These are phyloP conservation scores for Alternaria triticina DNA, from an alignment of 2,329 filamentous ascomycete genomes.

Conservation along the genomic window DNA sequence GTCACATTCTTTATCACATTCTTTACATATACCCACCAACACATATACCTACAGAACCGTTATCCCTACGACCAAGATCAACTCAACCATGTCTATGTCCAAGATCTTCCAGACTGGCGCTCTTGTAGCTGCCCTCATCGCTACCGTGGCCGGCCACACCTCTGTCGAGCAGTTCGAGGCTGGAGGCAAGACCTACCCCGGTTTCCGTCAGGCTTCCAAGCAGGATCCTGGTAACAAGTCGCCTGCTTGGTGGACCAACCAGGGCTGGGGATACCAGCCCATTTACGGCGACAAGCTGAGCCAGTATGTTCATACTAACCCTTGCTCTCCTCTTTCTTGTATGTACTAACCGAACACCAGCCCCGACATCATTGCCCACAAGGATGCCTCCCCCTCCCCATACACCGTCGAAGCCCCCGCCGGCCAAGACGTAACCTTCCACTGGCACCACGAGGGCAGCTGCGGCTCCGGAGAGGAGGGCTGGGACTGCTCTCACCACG, in stretches of 20 bases:
- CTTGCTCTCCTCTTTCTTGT: neutral
- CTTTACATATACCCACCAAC: conserved; percentile 12
- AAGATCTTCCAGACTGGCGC: conserved; percentile 37
- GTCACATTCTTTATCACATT: conserved; percentile 17
- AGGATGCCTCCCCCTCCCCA: conserved; percentile 35
- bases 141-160: conserved; percentile 35
- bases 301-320: neutral
- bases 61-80: neutral
- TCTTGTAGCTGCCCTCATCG: conserved; percentile 36
- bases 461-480: conserved; percentile 34
- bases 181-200: conserved; percentile 37
- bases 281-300: conserved; percentile 35
- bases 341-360: neutral
- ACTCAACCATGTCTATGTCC: conserved; percentile 24
- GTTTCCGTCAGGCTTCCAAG: conserved; percentile 36
- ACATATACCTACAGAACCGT: neutral
- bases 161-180: conserved; percentile 34
- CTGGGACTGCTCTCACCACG: conserved; percentile 45
- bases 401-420: conserved; percentile 38
- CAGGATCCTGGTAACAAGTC: conserved; percentile 33
- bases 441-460: conserved; percentile 38
- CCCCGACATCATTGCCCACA: conserved; percentile 42
- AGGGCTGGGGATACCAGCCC: conserved; percentile 42
- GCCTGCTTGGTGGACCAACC: conserved; percentile 43
- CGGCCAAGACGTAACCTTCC: conserved; percentile 39